Evolutionary conservation across 495 filamentous ascomycete genomes (phyloP).

Genomic region (Mytilinidion resinicola): DNA sequence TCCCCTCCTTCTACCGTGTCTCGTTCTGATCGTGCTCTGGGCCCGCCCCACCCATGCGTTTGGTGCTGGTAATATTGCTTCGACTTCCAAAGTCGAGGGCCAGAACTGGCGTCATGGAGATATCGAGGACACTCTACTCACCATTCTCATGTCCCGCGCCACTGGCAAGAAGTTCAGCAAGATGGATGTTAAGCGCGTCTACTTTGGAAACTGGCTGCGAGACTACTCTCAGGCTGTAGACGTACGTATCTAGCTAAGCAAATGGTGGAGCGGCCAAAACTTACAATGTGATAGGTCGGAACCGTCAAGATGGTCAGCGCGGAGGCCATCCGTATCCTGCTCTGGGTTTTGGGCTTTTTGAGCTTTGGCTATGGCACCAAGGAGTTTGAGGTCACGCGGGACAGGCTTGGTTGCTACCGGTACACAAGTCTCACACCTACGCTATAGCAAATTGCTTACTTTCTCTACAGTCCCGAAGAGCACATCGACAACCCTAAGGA

Average conservation of each 20-base stretch:
- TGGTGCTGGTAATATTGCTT: constrained; percentile 78
- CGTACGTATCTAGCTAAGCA: background rate
- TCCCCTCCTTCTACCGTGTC: constrained; percentile 39
- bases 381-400: constrained; percentile 86
- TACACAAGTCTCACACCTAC: background rate
- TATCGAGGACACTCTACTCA: constrained; percentile 83
- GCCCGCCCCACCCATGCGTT: constrained; percentile 67
- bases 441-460: background rate
- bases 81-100: constrained; percentile 71
- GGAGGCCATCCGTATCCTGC: constrained; percentile 78
- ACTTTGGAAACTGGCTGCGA: constrained; percentile 89
- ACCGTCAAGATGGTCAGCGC: constrained; percentile 82
- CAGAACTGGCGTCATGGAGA: constrained; percentile 93
- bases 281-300: constrained; percentile 44
- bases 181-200: constrained; percentile 72
- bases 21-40: constrained; percentile 54
- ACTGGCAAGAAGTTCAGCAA: constrained; percentile 84
- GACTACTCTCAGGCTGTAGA: constrained; percentile 64
- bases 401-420: constrained; percentile 81
- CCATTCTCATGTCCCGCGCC: constrained; percentile 65
- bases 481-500: constrained; percentile 74
- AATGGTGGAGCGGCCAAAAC: background rate
- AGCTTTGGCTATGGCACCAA: constrained; percentile 77
- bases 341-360: constrained; percentile 61
- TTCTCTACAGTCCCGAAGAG: constrained; percentile 30